phyloP scores from a whole-genome alignment of 2,329 filamentous ascomycete genomes.

The Xylaria sp. region DNA sequence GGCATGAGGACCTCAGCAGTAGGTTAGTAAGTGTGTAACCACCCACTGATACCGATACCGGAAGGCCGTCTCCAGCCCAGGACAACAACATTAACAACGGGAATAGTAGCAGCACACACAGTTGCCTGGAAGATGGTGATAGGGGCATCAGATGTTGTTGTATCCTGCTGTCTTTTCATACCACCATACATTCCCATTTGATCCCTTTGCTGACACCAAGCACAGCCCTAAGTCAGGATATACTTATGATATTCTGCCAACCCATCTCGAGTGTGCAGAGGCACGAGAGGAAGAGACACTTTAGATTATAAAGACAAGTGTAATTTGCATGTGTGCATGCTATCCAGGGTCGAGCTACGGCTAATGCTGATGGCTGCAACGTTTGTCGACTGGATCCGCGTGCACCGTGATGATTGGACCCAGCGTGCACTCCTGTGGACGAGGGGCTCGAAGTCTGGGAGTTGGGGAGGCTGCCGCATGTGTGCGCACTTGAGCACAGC shows the following conservation, averaged over 20 bases:
- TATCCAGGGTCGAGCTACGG: slow-evolving; percentile 11
- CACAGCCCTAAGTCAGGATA: not conserved
- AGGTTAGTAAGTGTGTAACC: not conserved
- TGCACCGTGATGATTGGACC: slow-evolving; percentile 34
- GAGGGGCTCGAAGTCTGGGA: slow-evolving; percentile 17
- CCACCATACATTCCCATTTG: too few species aligned
- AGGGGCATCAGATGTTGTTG: not conserved
- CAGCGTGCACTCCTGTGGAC: slow-evolving; percentile 16
- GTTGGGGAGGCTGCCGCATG: slow-evolving; percentile 30
- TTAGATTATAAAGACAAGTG: not conserved
- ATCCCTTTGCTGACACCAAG: not conserved
- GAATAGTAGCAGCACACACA: not conserved
- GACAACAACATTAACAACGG: not conserved
- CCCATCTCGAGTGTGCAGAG: not conserved
- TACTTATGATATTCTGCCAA: slow-evolving; percentile 9
- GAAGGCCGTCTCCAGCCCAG: slow-evolving; percentile 5
- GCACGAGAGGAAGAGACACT: not conserved
- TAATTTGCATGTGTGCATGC: slow-evolving; percentile 9
- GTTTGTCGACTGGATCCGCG: slow-evolving; percentile 37
- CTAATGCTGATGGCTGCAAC: slow-evolving; percentile 18
- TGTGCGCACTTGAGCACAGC: slow-evolving; percentile 24
- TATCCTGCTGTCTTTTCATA: not conserved
- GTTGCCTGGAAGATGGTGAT: not conserved
- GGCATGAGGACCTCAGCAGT: slow-evolving; percentile 16
- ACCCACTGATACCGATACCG: slow-evolving; percentile 27